Base-by-base conservation (phyloP, 1,284 basidiomycete species). In the Meripilus lineatus region DNA sequence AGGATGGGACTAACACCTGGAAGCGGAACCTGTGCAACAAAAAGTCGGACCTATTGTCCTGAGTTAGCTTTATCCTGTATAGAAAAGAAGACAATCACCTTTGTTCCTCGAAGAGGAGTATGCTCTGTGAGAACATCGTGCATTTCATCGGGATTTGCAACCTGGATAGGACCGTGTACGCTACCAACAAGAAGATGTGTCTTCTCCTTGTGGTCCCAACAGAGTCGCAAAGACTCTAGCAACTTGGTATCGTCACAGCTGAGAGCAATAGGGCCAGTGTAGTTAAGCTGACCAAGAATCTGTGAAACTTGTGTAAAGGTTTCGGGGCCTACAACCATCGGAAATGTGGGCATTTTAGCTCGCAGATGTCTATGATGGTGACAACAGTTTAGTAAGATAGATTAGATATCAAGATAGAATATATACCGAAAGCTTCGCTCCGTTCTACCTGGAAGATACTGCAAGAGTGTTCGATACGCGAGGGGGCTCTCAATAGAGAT, bases 221-320 rank as follows among this genome's bases (percentile, higher is more conserved):
- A 62, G 0, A 55, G 52, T 0, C 57, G 51, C 7, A 56, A 56
- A 1, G 54, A 36, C 3, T 54, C 34, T 25, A 58, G 48, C 0
- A 67, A 53, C 43, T 67, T 65, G 2, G 62, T 67, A 32, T 68
- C 63, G 45, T 68, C 63, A 38, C 62, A 64, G 40, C 56, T 56
- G 0, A 67, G 47, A 3, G 40, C 51, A 28, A 62, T 39, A 3
- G 58, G 63, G 1, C 64, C 63, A n/a, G 34, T 21, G 38, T 62
- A 67, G 4, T 48, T 34, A 0, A 65, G n/a, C 2, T 23, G 5
- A 2, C 39, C 35, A 1, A 66, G 42, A 21, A 59, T 49, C 0
- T 55, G 33, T 1, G 24, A 8, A 0, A 54, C 59, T 1, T 53
- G 39, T 0, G 51, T 36, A 42, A 64, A 64, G 0, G 55, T 57